These are phyloP conservation scores for Rhizodiscina lignyota DNA, from an alignment of 495 filamentous ascomycete species.

Conservation along the genomic window DNA sequence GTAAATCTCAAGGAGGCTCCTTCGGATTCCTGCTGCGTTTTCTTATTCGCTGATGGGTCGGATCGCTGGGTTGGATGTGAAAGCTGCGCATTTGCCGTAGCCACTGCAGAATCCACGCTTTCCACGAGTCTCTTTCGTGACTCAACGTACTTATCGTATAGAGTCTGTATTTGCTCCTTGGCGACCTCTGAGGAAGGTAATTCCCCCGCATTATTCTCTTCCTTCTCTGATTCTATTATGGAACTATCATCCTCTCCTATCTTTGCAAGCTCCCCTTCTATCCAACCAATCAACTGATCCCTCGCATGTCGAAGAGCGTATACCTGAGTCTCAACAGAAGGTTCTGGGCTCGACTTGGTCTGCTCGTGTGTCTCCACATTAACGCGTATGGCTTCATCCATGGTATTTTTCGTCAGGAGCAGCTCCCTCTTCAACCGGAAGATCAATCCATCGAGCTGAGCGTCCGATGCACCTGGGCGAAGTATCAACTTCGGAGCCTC, in stretches of 20 bases:
- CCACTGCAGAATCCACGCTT: background rate
- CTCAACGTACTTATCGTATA: background rate
- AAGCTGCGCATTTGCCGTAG: too few species aligned
- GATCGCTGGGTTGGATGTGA: background rate
- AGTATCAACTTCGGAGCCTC: background rate
- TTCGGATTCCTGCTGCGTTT: background rate
- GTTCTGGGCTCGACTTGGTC: background rate
- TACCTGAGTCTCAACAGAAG: conserved; percentile 7
- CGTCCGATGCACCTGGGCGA: too few species aligned
- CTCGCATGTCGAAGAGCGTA: conserved; percentile 15
- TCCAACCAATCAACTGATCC: conserved; percentile 18
- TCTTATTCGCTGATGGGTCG: background rate
- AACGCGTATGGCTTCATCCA: background rate
- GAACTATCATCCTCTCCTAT: conserved; percentile 12
- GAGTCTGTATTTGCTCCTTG: background rate
- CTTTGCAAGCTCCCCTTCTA: conserved; percentile 19
- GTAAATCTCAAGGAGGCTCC: background rate
- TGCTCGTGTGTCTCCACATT: background rate
- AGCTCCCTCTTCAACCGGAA: conserved; percentile 10
- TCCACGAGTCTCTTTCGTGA: background rate
- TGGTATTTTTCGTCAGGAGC: conserved; percentile 2
- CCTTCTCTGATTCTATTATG: background rate
- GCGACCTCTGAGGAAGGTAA: background rate
- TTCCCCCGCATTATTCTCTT: background rate
- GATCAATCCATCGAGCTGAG: conserved; percentile 4